Base-by-base conservation (phyloP, 2,329 filamentous ascomycete genomes). In the Claviceps quebecensis region DNA sequence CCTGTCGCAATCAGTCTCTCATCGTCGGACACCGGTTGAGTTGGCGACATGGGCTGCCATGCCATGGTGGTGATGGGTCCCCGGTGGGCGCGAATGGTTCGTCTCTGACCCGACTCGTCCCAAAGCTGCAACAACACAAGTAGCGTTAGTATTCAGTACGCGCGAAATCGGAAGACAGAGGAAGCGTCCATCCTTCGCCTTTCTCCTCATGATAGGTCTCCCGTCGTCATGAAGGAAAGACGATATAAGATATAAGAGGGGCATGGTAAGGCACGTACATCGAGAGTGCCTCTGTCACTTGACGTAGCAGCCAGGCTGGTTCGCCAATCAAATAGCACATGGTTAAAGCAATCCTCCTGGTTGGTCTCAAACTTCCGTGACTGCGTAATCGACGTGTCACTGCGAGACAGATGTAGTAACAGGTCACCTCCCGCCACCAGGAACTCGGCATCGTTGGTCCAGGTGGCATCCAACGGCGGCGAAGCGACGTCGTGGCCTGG, bases 1-100 rank as follows among this genome's bases (percentile, higher is more conserved):
- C 78, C 78, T 1, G 79, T 78, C 7, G 80, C 80, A 52, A 82
- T 71, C 3, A 83, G 66, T 23, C 80, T 70, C 55, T 81, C 77
- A 48, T 74, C 73, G 6, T 72, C 67, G 19, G 57, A 54, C 7
- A 52, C 61, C 14, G 63, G 58, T 52, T 72, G 69, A n/a, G 52
- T 58, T 5, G 60, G 55, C 2, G 61, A 58, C 17, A 77, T 56
- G 11, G 80, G 80, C 57, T 83, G 80, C 79, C 80, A 84, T 53
- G 73, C 69, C 55, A 83, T 67, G 3, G 74, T 71, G 0, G 77
- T 81, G 49, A 83, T 75, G 23, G 72, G 63, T 19, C 78, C 77
- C 51, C 75, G 73, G 56, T 83, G 80, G 6, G 79, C 78, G 45
- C 72, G 72, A 52, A 82, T 80, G 40, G 76, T 73, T 49, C 72